These are phyloP conservation scores for Tympanopsis confertula DNA, from an alignment of 2,329 filamentous ascomycete species.

Conservation along the genomic window DNA sequence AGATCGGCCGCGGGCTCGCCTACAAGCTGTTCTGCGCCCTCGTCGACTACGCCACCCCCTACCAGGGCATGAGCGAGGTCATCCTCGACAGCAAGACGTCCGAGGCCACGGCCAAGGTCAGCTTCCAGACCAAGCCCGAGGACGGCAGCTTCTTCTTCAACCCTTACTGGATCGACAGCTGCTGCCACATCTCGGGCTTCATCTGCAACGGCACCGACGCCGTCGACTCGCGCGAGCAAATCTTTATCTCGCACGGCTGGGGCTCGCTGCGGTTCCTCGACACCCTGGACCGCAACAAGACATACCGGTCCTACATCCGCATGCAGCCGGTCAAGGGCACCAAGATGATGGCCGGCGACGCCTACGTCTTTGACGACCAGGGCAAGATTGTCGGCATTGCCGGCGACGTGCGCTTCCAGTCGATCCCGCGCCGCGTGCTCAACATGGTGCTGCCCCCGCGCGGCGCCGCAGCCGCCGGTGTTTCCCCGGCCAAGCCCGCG, in stretches of 20 bases:
- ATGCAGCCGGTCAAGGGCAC: conserved; percentile 41
- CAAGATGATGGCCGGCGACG: conserved; percentile 40
- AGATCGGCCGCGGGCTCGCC: conserved; percentile 62
- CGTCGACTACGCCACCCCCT: conserved; percentile 42
- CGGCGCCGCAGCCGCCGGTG: conserved; percentile 26
- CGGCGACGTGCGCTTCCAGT: conserved; percentile 53
- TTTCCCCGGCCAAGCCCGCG: conserved; percentile 19
- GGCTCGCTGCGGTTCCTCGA: conserved; percentile 37
- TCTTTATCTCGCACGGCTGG: conserved; percentile 51
- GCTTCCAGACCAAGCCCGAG: conserved; percentile 32
- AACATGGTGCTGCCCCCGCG: conserved; percentile 56
- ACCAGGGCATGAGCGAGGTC: conserved; percentile 46
- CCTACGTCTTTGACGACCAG: conserved; percentile 34
- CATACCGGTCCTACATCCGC: conserved; percentile 42
- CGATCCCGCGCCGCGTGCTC: conserved; percentile 53
- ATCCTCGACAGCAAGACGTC: conserved; percentile 34
- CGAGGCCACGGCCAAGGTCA: conserved; percentile 28
- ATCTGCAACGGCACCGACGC: conserved; percentile 47
- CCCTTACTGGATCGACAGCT: conserved; percentile 46
- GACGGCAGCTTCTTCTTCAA: conserved; percentile 42
- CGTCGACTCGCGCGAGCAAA: conserved; percentile 38
- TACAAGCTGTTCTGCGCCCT: conserved; percentile 58
- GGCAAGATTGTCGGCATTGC: conserved; percentile 31
- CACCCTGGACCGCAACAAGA: conserved; percentile 28
- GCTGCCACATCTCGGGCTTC: conserved; percentile 48